phyloP scores from a whole-genome alignment of 192 early-diverging fungal species.

The Diversispora epigaea region DNA sequence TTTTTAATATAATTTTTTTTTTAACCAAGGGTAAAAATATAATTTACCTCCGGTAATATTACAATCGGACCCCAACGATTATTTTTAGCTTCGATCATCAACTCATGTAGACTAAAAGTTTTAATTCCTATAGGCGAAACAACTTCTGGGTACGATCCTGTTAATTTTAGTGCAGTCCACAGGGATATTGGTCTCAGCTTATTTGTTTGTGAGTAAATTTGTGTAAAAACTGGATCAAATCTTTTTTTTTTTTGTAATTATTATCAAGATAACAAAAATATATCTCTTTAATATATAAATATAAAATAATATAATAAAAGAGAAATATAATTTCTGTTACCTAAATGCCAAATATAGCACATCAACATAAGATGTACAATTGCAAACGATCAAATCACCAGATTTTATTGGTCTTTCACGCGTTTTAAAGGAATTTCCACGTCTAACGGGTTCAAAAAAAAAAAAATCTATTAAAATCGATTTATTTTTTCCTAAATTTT shows the following conservation, averaged over 20 bases:
- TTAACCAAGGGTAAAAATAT: not conserved
- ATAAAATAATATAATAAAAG: conserved; percentile 12
- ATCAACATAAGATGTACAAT: conserved; percentile 84
- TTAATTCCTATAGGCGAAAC: conserved; percentile 35
- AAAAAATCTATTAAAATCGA: not conserved
- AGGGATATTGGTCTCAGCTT: conserved; percentile 52
- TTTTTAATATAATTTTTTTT: too few species aligned
- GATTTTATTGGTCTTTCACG: conserved; percentile 39
- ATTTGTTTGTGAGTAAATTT: conserved; percentile 48
- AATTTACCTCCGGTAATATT: conserved; percentile 68
- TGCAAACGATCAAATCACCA: conserved; percentile 79
- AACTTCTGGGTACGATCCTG: conserved; percentile 50
- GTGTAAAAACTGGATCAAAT: conserved; percentile 63
- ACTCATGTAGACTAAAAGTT: conserved; percentile 45
- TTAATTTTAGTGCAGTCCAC: conserved; percentile 54
- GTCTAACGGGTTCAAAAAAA: conserved; percentile 22
- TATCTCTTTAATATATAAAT: conserved; percentile 16
- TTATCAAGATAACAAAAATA: too few species aligned
- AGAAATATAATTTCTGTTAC: conserved; percentile 38
- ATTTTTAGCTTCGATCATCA: conserved; percentile 40
- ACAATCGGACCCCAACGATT: conserved; percentile 56
- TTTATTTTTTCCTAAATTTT: not conserved
- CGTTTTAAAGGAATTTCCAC: conserved; percentile 31
- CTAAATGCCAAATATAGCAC: conserved; percentile 68
- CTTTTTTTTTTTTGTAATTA: conserved; percentile 1